phyloP scores from a whole-genome alignment of 2,329 filamentous ascomycete genomes.

The Fusarium caatingaense region DNA sequence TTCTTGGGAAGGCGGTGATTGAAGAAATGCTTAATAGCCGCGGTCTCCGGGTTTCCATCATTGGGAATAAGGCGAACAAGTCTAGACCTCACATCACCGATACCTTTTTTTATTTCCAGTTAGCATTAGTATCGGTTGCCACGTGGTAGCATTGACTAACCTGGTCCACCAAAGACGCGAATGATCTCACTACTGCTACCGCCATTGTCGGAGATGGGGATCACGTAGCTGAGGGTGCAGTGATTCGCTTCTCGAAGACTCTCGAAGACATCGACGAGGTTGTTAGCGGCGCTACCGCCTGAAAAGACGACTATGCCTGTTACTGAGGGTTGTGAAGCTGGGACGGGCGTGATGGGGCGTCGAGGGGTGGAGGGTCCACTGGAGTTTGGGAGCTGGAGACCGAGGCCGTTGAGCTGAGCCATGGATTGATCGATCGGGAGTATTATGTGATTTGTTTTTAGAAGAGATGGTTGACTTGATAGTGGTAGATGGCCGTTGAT shows the following conservation, averaged over 20 bases:
- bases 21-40: constrained; percentile 84
- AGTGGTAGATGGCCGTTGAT: constrained; percentile 13
- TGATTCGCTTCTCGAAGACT: constrained; percentile 71
- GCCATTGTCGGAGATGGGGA: constrained; percentile 96
- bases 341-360: constrained; percentile 37
- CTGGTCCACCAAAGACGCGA: constrained; percentile 92
- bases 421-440: constrained; percentile 34
- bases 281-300: constrained; percentile 94
- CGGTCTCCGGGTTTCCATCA: constrained; percentile 70
- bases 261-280: constrained; percentile 89
- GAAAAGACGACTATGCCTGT: constrained; percentile 82
- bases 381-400: constrained; percentile 40
- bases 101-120: constrained; percentile 68
- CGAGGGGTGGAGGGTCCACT: constrained; percentile 37
- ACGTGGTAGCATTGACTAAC: constrained; percentile 54
- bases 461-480: neutral
- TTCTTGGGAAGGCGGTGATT: constrained; percentile 80
- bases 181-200: constrained; percentile 95
- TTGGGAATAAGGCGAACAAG: constrained; percentile 89
- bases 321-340: constrained; percentile 6
- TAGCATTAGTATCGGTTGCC: constrained; percentile 4
- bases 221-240: constrained; percentile 82
- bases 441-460: constrained; percentile 21
- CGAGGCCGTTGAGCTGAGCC: constrained; percentile 38
- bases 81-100: constrained; percentile 63